These are phyloP conservation scores for Candida alai DNA, from an alignment of 805 yeast species.

Conservation along the genomic window DNA sequence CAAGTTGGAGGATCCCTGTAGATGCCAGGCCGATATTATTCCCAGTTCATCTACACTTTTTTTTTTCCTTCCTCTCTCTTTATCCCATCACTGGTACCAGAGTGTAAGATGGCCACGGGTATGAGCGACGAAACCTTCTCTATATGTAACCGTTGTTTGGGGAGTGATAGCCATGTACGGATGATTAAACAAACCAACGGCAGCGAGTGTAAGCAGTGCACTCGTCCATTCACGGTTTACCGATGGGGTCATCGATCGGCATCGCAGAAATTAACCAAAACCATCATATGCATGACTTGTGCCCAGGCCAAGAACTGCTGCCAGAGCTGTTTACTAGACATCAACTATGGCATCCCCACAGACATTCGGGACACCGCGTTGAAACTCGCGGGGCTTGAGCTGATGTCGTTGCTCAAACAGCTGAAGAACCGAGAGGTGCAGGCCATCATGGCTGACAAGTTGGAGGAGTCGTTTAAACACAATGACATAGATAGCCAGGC, in stretches of 20 bases:
- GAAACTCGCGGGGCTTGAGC: conserved; percentile 57
- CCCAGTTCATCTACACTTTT: no score
- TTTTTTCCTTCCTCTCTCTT: no score
- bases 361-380: conserved; percentile 77
- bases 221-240: conserved; percentile 78
- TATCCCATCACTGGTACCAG: no score
- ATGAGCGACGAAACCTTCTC: conserved; percentile 31
- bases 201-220: conserved; percentile 80
- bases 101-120: no score
- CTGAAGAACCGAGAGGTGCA: conserved; percentile 29
- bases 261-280: conserved; percentile 46
- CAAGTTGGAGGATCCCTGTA: no score
- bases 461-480: conserved; percentile 44
- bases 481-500: conserved; percentile 15
- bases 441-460: conserved; percentile 46
- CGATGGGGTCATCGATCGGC: conserved; percentile 58
- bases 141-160: conserved; percentile 72
- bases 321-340: conserved; percentile 81
- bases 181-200: conserved; percentile 71
- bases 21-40: no score
- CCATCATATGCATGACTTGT: conserved; percentile 76
- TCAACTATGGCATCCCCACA: conserved; percentile 76
- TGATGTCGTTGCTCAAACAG: conserved; percentile 15
- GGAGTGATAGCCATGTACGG: conserved; percentile 59
- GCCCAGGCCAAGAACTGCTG: conserved; percentile 79